phyloP scores from a whole-genome alignment of 1,284 basidiomycete genomes.

The Tilletia indica region DNA sequence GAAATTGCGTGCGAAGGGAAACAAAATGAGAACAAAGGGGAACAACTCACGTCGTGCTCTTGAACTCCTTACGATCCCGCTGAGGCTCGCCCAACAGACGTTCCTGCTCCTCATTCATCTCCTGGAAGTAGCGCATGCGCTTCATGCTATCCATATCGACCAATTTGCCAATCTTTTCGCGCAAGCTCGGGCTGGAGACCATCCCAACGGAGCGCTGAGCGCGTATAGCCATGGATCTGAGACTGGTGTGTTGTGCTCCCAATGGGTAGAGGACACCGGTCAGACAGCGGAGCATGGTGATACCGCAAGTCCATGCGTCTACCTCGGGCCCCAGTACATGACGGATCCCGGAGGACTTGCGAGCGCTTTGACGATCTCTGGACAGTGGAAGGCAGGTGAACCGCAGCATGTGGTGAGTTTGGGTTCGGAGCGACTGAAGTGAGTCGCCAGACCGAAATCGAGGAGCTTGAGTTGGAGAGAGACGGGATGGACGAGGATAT shows the following conservation, averaged over 20 bases:
- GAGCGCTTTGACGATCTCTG: slow-evolving; percentile 62
- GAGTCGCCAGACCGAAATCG: slow-evolving; percentile 64
- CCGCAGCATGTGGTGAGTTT: slow-evolving; percentile 65
- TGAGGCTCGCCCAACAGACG: slow-evolving; percentile 28
- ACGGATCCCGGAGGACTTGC: slow-evolving; percentile 60
- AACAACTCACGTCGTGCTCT: slow-evolving; percentile 58
- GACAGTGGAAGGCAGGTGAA: slow-evolving; percentile 61
- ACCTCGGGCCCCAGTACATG: slow-evolving; percentile 61
- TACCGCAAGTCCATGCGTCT: slow-evolving; percentile 64
- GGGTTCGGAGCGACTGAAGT: slow-evolving; percentile 62
- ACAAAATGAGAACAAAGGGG: no score
- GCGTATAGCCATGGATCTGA: slow-evolving; percentile 59
- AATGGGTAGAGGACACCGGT: slow-evolving; percentile 61
- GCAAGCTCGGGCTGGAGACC: slow-evolving; percentile 56
- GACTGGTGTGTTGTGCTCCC: slow-evolving; percentile 60
- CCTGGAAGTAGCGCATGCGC: slow-evolving; percentile 59
- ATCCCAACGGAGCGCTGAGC: slow-evolving; percentile 59
- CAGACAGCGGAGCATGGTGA: slow-evolving; percentile 62
- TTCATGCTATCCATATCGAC: slow-evolving; percentile 59
- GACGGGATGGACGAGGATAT: slow-evolving; percentile 58
- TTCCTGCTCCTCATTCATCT: slow-evolving; percentile 36
- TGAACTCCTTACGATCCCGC: slow-evolving; percentile 57
- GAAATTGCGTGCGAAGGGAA: no score
- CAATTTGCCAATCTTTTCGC: slow-evolving; percentile 58
- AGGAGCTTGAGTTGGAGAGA: slow-evolving; percentile 59